A percentile compares a stretch with the other conserved stretches of the same genome.
phyloP scores from a whole-genome alignment of 1,284 basidiomycete genomes.

The Tilletiopsis washingtonensis region DNA sequence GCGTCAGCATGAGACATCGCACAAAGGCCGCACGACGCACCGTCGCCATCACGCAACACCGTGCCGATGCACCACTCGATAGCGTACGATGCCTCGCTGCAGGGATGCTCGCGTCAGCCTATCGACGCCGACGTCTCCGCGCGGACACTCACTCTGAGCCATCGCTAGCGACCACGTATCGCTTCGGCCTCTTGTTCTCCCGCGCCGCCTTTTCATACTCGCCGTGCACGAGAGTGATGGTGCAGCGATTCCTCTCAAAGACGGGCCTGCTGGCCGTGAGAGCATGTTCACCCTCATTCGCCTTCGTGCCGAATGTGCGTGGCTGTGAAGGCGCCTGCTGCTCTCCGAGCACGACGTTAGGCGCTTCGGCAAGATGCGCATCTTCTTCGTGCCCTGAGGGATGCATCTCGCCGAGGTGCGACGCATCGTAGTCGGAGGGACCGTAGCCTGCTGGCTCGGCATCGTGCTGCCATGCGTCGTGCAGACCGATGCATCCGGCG shows the following conservation, averaged over 20 bases:
- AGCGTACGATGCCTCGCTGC: constrained; percentile 33
- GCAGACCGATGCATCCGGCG: constrained; percentile 31
- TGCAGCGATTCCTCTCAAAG: constrained; percentile 86
- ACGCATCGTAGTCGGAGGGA: background rate
- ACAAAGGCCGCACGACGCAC: constrained; percentile 55
- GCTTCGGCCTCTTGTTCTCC: constrained; percentile 57
- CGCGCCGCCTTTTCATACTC: constrained; percentile 34
- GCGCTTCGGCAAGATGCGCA: constrained; percentile 7
- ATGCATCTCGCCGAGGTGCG: constrained; percentile 3
- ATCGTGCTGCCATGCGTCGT: constrained; percentile 25
- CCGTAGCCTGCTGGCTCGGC: constrained; percentile 1
- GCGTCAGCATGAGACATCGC: background rate
- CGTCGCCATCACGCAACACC: constrained; percentile 87
- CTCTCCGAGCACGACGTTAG: constrained; percentile 7
- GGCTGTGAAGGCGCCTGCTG: background rate
- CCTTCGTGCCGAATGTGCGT: background rate
- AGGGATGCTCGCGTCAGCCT: constrained; percentile 49
- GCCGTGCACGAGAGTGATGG: constrained; percentile 71
- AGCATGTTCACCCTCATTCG: constrained; percentile 2
- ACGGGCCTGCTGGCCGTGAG: constrained; percentile 54
- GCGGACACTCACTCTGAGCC: constrained; percentile 71
- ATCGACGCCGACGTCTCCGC: too few relatives aligned
- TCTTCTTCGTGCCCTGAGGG: constrained; percentile 7
- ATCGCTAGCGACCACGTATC: constrained; percentile 87
- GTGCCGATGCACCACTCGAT: constrained; percentile 70